Conservation (phyloP, 805 yeast genomes). For the Saturnispora sanitii region DNA sequence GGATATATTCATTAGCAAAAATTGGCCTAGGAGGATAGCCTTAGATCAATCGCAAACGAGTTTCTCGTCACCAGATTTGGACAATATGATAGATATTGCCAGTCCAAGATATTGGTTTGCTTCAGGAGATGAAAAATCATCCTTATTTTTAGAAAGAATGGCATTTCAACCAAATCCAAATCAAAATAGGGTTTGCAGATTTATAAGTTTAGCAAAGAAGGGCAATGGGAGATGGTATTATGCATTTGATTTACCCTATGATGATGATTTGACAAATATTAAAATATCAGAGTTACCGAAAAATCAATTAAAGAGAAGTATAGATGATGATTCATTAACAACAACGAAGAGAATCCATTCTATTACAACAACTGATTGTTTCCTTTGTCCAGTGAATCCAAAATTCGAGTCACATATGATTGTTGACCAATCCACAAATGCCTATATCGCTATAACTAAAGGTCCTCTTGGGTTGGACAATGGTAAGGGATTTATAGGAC, state of each 20-base stretch:
- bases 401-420: constrained; percentile 72
- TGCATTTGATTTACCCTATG: constrained; percentile 42
- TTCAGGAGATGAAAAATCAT: constrained; percentile 36
- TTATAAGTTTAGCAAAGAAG: constrained; percentile 53
- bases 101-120: constrained; percentile 64
- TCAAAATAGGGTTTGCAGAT: constrained; percentile 39
- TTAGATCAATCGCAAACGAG: constrained; percentile 26
- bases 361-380: constrained; percentile 54
- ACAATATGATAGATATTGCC: constrained; percentile 8
- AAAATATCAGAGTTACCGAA: background rate
- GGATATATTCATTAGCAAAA: constrained; percentile 50
- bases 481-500: constrained; percentile 55
- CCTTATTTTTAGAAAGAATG: constrained; percentile 41
- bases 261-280: constrained; percentile 6
- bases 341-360: background rate
- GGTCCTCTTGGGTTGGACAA: constrained; percentile 66
- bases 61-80: constrained; percentile 1
- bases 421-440: constrained; percentile 55
- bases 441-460: constrained; percentile 70
- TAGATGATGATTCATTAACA: background rate
- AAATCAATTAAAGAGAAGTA: background rate
- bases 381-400: constrained; percentile 77
- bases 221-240: constrained; percentile 63
- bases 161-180: constrained; percentile 34
- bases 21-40: constrained; percentile 52